These are phyloP conservation scores for Saccharomycopsis selenospora DNA, from an alignment of 805 yeast species.

Conservation along the genomic window DNA sequence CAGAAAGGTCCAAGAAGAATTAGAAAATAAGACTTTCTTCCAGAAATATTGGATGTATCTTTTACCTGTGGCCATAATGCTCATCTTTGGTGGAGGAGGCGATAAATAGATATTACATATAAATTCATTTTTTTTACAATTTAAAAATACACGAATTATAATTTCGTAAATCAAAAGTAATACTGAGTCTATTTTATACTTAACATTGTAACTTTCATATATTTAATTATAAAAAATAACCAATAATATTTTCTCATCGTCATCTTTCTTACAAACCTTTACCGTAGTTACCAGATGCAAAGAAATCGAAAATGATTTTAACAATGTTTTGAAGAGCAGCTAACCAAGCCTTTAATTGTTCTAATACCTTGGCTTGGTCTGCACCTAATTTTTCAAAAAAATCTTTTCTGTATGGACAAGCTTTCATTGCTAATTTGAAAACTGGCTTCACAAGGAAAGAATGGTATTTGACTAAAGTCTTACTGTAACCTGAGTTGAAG, in stretches of 20 bases:
- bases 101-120: neutral
- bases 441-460: slow-evolving; percentile 76
- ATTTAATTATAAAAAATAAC: too few species aligned
- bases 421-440: slow-evolving; percentile 90
- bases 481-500: slow-evolving; percentile 77
- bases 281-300: slow-evolving; percentile 75
- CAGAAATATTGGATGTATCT: slow-evolving; percentile 21
- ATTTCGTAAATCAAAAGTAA: too few species aligned
- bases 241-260: too few species aligned
- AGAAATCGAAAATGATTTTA: slow-evolving; percentile 62
- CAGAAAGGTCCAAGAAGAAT: neutral
- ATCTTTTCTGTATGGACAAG: slow-evolving; percentile 85
- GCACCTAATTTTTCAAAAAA: slow-evolving; percentile 77
- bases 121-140: too few species aligned
- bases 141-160: too few species aligned
- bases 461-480: slow-evolving; percentile 77
- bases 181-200: too few species aligned
- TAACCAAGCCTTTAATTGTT: slow-evolving; percentile 68
- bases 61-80: slow-evolving; percentile 14
- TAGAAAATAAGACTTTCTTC: slow-evolving; percentile 15
- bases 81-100: slow-evolving; percentile 17
- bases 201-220: too few species aligned
- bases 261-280: slow-evolving; percentile 77
- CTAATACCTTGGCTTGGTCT: slow-evolving; percentile 58
- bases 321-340: slow-evolving; percentile 71